phyloP scores from a whole-genome alignment of 345 rosid genomes.

The Balakata baccata region DNA sequence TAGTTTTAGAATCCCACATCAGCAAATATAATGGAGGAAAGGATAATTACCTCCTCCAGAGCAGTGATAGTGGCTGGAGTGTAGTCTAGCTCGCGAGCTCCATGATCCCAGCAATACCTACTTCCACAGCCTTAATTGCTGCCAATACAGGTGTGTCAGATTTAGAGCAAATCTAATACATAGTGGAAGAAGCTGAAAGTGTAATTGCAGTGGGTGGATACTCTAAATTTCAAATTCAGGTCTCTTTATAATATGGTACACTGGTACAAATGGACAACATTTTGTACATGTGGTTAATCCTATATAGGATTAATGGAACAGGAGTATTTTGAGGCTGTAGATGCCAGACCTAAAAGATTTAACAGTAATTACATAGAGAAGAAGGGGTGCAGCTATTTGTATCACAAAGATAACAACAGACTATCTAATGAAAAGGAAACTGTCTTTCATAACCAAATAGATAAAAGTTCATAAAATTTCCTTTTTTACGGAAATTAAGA shows the following conservation, averaged over 20 bases:
- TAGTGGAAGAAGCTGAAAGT: no score
- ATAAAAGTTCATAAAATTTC: neutral
- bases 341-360: neutral
- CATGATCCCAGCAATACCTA: constrained; percentile 68
- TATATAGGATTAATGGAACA: no score
- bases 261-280: no score
- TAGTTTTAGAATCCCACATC: neutral
- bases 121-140: constrained; percentile 71
- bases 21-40: neutral
- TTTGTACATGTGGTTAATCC: no score
- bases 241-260: no score
- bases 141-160: constrained; percentile 23
- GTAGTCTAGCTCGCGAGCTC: constrained; percentile 74
- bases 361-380: neutral
- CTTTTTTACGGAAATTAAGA: neutral
- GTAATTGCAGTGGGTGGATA: no score
- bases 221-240: no score
- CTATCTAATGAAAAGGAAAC: neutral
- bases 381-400: neutral
- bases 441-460: neutral
- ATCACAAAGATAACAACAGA: neutral
- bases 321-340: no score
- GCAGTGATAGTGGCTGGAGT: constrained; percentile 61
- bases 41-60: constrained; percentile 57
- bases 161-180: neutral